A percentile compares a stretch with the other conserved stretches of the same genome.
Evolutionary conservation across 495 filamentous ascomycete species (phyloP).

Genomic region (Aspergillus bertholletiae): DNA sequence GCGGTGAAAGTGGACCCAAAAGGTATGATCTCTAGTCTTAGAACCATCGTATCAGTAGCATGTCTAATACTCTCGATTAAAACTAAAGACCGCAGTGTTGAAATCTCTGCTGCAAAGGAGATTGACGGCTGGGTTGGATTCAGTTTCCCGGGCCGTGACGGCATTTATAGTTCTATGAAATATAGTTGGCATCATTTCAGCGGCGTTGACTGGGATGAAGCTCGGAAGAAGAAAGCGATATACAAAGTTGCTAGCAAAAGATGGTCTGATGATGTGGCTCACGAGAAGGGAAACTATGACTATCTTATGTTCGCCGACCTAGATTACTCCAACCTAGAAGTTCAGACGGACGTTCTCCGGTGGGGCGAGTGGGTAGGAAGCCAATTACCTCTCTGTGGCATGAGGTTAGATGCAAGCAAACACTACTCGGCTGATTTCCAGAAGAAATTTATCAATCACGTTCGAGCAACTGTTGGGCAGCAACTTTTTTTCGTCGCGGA

Average conservation of each 20-base stretch:
- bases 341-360: constrained; percentile 56
- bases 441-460: constrained; percentile 50
- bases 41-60: background rate
- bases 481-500: constrained; percentile 70
- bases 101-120: constrained; percentile 55
- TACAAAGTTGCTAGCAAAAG: constrained; percentile 64
- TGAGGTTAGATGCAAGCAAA: constrained; percentile 72
- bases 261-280: constrained; percentile 64
- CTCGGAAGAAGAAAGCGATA: constrained; percentile 55
- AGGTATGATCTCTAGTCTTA: constrained; percentile 24
- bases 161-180: constrained; percentile 56
- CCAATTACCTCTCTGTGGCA: constrained; percentile 57
- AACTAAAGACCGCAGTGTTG: constrained; percentile 50
- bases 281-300: constrained; percentile 69
- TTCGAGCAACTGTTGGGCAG: constrained; percentile 45
- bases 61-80: background rate
- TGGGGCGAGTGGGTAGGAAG: constrained; percentile 67
- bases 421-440: constrained; percentile 68
- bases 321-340: constrained; percentile 64
- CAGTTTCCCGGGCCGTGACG: constrained; percentile 60
- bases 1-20: constrained; percentile 60
- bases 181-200: constrained; percentile 71
- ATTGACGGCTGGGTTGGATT: constrained; percentile 69
- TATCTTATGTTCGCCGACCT: constrained; percentile 67
- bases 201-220: constrained; percentile 65